Percentiles rank a stretch among this genome's conserved stretches.
These are phyloP conservation scores for Trichosporon asahii DNA, from an alignment of 1,284 basidiomycete species.

Conservation along the genomic window DNA sequence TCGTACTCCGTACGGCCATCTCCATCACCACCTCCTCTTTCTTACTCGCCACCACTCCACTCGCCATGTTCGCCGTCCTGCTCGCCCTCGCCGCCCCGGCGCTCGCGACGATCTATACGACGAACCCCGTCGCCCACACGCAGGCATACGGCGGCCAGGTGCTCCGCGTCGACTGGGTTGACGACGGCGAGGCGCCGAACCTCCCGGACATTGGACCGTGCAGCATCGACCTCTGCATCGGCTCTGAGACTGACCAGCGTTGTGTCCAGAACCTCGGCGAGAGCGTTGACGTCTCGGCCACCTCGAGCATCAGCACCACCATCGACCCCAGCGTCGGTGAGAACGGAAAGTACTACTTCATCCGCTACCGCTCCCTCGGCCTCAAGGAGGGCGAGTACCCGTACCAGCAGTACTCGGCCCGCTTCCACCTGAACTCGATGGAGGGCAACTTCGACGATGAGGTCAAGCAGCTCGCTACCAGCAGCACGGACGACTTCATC, in stretches of 20 bases:
- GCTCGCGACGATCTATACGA: slow-evolving; percentile 49
- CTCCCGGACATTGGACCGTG: slow-evolving; percentile 62
- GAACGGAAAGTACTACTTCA: slow-evolving; percentile 53
- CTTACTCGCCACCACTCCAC: background rate
- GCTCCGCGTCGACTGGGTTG: slow-evolving; percentile 64
- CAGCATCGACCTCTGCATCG: slow-evolving; percentile 65
- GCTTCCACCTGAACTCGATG: slow-evolving; percentile 57
- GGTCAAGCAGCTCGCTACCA: slow-evolving; percentile 33
- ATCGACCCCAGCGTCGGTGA: slow-evolving; percentile 63
- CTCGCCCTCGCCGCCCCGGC: slow-evolving; percentile 40
- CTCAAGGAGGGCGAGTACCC: slow-evolving; percentile 53
- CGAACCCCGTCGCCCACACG: slow-evolving; percentile 54
- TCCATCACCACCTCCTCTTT: background rate
- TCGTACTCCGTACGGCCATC: slow-evolving; percentile 4
- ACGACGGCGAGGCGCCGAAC: slow-evolving; percentile 59
- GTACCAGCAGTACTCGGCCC: slow-evolving; percentile 74
- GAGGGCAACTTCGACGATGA: slow-evolving; percentile 46
- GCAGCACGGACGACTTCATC: slow-evolving; percentile 23
- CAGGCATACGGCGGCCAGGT: slow-evolving; percentile 61
- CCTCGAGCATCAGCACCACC: slow-evolving; percentile 59
- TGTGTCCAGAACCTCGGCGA: slow-evolving; percentile 62
- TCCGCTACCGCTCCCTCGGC: slow-evolving; percentile 67
- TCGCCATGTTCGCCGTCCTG: slow-evolving; percentile 54
- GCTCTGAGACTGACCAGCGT: slow-evolving; percentile 54
- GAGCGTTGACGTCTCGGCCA: slow-evolving; percentile 62